These are phyloP conservation scores for Aspergillus cavernicola DNA, from an alignment of 495 filamentous ascomycete species.

Conservation along the genomic window DNA sequence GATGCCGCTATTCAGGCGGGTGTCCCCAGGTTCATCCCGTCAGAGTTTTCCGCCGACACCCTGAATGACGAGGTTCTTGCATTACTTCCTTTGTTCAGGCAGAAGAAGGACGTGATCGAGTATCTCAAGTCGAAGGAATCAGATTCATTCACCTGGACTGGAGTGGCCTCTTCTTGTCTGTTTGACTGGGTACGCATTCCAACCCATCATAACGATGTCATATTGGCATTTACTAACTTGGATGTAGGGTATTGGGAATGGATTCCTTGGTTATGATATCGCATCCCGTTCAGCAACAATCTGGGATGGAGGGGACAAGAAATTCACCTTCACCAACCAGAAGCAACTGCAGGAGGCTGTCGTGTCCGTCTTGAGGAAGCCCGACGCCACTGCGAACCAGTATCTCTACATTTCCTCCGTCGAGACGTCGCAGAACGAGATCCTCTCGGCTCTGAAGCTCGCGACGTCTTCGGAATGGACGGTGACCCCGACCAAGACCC, in stretches of 20 bases:
- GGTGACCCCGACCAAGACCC: conserved; percentile 28
- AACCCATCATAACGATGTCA: not conserved
- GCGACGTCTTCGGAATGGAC: conserved; percentile 38
- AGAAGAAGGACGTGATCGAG: conserved; percentile 41
- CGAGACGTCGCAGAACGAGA: conserved; percentile 41
- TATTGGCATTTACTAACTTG: too few relatives aligned
- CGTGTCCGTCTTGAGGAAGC: conserved; percentile 35
- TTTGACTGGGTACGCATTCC: conserved; percentile 45
- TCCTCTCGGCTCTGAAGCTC: conserved; percentile 43
- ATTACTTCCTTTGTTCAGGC: conserved; percentile 40
- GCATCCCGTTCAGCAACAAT: conserved; percentile 40
- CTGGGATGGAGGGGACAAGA: conserved; percentile 38
- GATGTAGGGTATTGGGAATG: conserved; percentile 29
- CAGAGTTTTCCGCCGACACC: conserved; percentile 32
- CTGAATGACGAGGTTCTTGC: conserved; percentile 29
- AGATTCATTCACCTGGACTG: conserved; percentile 45
- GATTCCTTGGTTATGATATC: conserved; percentile 46
- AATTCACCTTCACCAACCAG: conserved; percentile 39
- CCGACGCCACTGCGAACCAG: conserved; percentile 41
- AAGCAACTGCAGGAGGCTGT: conserved; percentile 36
- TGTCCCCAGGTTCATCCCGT: conserved; percentile 52
- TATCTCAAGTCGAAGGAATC: conserved; percentile 44
- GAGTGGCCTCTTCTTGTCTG: conserved; percentile 44
- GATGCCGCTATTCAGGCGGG: conserved; percentile 58
- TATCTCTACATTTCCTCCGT: conserved; percentile 47